These are phyloP conservation scores for Venturia aucupariae DNA, from an alignment of 2,329 filamentous ascomycete genomes.

Conservation along the genomic window DNA sequence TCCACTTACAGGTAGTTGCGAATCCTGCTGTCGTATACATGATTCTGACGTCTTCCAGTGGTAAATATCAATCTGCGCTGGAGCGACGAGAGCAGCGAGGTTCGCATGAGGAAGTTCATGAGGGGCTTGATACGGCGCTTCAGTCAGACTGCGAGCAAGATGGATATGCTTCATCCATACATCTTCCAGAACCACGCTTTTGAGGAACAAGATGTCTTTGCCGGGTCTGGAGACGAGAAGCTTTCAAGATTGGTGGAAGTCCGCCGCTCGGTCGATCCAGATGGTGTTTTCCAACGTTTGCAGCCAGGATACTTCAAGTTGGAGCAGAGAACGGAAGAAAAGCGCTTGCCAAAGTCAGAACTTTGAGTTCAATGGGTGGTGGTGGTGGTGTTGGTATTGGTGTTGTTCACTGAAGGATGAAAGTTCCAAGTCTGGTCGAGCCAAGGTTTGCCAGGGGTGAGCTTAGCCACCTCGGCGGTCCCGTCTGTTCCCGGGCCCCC, in stretches of 20 bases:
- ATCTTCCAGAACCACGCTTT: conserved; percentile 42
- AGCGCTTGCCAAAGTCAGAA: no score
- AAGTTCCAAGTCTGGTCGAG: no score
- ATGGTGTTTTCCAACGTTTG: conserved; percentile 28
- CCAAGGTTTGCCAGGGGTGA: no score
- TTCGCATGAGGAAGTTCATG: neutral
- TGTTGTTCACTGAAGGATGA: no score
- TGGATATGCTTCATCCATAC: conserved; percentile 23
- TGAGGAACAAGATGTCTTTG: conserved; percentile 33
- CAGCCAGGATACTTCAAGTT: conserved; percentile 25
- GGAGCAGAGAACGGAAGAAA: no score
- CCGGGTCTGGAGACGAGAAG: conserved; percentile 34
- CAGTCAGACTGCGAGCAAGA: conserved; percentile 13
- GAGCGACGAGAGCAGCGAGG: neutral
- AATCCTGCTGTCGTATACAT: no score
- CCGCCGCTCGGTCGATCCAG: conserved; percentile 32
- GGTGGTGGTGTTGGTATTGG: no score
- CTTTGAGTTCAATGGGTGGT: no score
- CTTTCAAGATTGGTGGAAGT: conserved; percentile 26
- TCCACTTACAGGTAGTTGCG: neutral
- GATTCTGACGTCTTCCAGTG: no score
- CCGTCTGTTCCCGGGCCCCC: no score
- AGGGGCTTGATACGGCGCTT: neutral
- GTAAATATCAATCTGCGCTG: no score
- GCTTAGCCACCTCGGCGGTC: no score